Base-by-base conservation (phyloP, 805 yeast species). In the Ogataea nakhonphanomensis region DNA sequence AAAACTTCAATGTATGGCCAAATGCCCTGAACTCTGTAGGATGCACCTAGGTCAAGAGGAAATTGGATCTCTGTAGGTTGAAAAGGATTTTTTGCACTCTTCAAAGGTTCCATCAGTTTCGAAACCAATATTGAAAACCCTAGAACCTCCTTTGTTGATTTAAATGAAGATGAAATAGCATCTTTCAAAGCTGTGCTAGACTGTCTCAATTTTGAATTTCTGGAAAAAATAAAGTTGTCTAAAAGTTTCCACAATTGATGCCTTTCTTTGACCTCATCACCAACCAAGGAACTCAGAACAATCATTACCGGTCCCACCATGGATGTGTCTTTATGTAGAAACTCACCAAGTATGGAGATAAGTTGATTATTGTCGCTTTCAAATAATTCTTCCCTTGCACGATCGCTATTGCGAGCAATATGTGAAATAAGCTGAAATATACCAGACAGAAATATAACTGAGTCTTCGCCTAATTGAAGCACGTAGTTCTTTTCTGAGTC, bases 1-100 rank as follows among this genome's bases (percentile, higher is more conserved):
- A 89, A 57, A 51, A 77, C 88, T 38, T 87, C 91, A 39, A 85
- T 58, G 52, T 90, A 91, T 3, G 93, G 88, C 77, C 89, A 78
- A 5, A 88, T 61, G 2, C 96, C 95, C 24, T 70, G 71, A 24
- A 66, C 74, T 51, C 95, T 71, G 47, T 79, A 74, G 0, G 69
- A 66, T 2, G 58, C 57, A 0, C 96, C 96, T 21, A 88, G 58
- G 37, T 73, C 76, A 6, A 66, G 51, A 1, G 95, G 95, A 51
- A 70, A 84, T 9, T 78, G 69, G 10, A 80, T 54, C 5, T 53
- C 40, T 25, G 50, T 54, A 25, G 67, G 68, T 11, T 75, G 71
- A 46, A 71, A 66, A 3, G 59, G 59, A 33, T 62, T 51, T 23
- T 49, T 43, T 14, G 53, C 54, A 8, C 52, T 39, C 20, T 30